Conservation (phyloP, 2,329 filamentous ascomycete genomes). For the Aspergillus sp. region DNA sequence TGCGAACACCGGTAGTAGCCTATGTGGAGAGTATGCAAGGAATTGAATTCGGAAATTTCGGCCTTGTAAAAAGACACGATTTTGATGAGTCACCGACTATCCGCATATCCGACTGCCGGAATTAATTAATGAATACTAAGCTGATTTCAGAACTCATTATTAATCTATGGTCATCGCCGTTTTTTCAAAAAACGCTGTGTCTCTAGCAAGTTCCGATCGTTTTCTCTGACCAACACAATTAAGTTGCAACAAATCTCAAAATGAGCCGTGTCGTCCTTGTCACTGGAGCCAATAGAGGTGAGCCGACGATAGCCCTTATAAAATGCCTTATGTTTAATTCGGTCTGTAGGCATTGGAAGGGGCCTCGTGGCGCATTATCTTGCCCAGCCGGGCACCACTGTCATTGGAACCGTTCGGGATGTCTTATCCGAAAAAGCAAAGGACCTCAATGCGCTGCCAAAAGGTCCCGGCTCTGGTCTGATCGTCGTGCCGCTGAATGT, state of each 20-base stretch:
- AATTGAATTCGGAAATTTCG: too few relatives aligned
- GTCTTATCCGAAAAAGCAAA: background rate
- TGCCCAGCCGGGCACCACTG: slow-evolving; percentile 2
- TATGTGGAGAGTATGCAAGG: too few relatives aligned
- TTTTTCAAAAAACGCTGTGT: too few relatives aligned
- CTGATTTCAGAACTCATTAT: too few relatives aligned
- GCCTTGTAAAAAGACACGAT: too few relatives aligned
- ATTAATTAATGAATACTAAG: too few relatives aligned
- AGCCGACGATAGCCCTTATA: background rate
- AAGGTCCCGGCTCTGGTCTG: background rate
- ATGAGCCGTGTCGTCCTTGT: background rate
- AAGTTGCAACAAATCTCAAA: background rate
- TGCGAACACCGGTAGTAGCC: too few relatives aligned
- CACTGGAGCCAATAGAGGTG: slow-evolving; percentile 8
- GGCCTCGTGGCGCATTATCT: slow-evolving; percentile 5
- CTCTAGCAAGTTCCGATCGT: too few relatives aligned
- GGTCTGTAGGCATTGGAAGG: slow-evolving; percentile 8
- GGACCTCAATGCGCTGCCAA: background rate
- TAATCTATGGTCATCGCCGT: too few relatives aligned
- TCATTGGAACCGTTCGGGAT: slow-evolving; percentile 11
- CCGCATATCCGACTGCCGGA: too few relatives aligned
- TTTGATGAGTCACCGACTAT: too few relatives aligned
- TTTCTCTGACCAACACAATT: too few relatives aligned
- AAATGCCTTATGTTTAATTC: background rate
- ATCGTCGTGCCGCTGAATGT: slow-evolving; percentile 1